Evolutionary conservation across 2,329 filamentous ascomycete genomes (phyloP).

Genomic region (Myriosclerotinia curreyana): DNA sequence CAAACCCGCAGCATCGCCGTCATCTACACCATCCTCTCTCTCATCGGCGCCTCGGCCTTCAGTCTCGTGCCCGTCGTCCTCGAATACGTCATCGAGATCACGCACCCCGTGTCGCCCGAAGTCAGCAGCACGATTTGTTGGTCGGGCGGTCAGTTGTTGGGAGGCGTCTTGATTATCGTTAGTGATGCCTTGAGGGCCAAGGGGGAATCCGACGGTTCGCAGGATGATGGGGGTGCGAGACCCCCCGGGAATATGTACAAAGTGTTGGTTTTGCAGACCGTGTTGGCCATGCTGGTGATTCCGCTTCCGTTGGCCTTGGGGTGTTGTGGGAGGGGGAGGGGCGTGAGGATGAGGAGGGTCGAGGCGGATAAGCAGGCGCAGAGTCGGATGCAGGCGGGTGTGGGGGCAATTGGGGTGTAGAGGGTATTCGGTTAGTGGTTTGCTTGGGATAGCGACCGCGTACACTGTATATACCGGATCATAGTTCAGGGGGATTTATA

Average conservation of each 20-base stretch:
- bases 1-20: constrained; percentile 54
- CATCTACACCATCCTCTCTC: constrained; percentile 69
- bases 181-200: constrained; percentile 68
- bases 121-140: constrained; percentile 81
- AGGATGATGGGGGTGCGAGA: constrained; percentile 42
- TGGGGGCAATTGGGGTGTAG: no score
- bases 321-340: constrained; percentile 59
- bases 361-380: constrained; percentile 37
- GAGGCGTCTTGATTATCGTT: constrained; percentile 79
- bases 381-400: background rate
- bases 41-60: constrained; percentile 80
- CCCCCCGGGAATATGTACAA: constrained; percentile 71
- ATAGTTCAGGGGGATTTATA: background rate
- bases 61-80: constrained; percentile 77
- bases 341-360: constrained; percentile 51
- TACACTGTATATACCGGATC: background rate
- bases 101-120: constrained; percentile 82
- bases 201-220: constrained; percentile 39
- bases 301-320: constrained; percentile 69
- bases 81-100: constrained; percentile 84
- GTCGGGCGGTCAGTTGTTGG: constrained; percentile 81
- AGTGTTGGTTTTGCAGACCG: constrained; percentile 75
- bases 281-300: constrained; percentile 61
- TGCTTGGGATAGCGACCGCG: no score
- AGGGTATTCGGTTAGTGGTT: no score